Base-by-base conservation (phyloP, 148 eudicot genomes). In the Cornus kousa region DNA sequence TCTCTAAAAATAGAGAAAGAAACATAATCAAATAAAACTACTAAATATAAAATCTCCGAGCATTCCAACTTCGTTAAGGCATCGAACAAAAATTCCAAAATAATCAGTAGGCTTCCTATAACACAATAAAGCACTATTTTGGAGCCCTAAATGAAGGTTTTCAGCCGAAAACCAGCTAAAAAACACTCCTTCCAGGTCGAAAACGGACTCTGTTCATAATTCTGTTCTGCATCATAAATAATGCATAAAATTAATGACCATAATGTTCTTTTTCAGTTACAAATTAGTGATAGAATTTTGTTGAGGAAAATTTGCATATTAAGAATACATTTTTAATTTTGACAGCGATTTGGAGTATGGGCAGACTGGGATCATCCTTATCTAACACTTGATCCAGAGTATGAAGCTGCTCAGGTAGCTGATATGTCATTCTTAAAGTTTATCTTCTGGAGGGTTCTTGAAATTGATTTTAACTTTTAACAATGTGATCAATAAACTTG, bases 301-400 rank as follows among this genome's bases (percentile, higher is more conserved):
- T 35, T n/a, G 3, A 22, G 13, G 7, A 62, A 60, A 64, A 57
- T 59, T 74, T 19, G 16, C 77, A 64, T 68, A 55, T 57, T 59
- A 46, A 77, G 22, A 23, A n/a, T 67, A 9, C 71, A 71, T 73
- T 13, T 76, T 40, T 24, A 68, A 43, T 81, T 70, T 40, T 71
- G 43, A 53, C 91, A 90, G 93, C 90, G 98, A 20, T 92, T 82
- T 86, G 98, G 98, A 81, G 87, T 94, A 70, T 94, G 98, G 98
- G 98, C 86, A n/a, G 89, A 92, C 78, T 94, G 98, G 98, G 93
- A 94, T 67, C 79, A 91, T 79, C 93, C 97, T 72, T 94, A 94
- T 83, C 78, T 92, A 78, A 94, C 98, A 67, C 95, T 94, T 65
- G 93, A 94, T 83, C 98, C 98, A 57, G 97, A 87, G 70, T 94